These are phyloP conservation scores for Parsonsia alboflavescens DNA, from an alignment of 257 asterid genomes.

Conservation along the genomic window DNA sequence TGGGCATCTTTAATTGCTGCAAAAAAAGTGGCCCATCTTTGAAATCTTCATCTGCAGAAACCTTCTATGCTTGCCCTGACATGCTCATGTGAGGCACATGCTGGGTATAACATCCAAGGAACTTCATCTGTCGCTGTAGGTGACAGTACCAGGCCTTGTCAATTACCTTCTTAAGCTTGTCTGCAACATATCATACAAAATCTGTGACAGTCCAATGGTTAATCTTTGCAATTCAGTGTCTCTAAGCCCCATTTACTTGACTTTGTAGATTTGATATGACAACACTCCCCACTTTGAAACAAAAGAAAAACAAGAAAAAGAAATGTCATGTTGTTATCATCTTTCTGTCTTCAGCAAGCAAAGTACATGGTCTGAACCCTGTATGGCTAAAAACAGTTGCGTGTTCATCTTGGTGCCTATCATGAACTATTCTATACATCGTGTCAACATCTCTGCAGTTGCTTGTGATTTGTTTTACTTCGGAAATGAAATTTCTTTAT, in stretches of 20 bases:
- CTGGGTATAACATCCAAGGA: slow-evolving; percentile 8
- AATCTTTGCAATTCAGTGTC: neutral
- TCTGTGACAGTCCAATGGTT: neutral
- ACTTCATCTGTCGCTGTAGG: neutral
- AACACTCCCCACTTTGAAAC: neutral
- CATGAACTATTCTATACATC: neutral
- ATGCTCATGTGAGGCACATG: slow-evolving; percentile 19
- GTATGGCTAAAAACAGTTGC: neutral
- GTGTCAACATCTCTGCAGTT: slow-evolving; percentile 4
- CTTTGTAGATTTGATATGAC: neutral
- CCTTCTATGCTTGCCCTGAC: slow-evolving; percentile 13
- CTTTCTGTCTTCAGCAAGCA: slow-evolving; percentile 9
- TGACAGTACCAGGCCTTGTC: neutral
- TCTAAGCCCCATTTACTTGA: neutral
- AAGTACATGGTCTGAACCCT: slow-evolving; percentile 1
- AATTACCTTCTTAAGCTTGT: slow-evolving; percentile 3
- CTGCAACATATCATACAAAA: slow-evolving; percentile 4
- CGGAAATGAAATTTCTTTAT: neutral
- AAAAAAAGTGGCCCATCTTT: slow-evolving; percentile 16
- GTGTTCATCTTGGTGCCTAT: neutral
- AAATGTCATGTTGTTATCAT: slow-evolving; percentile 2
- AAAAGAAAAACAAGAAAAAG: neutral
- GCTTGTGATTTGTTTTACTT: slow-evolving; percentile 8
- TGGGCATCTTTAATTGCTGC: neutral
- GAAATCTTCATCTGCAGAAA: slow-evolving; percentile 6